phyloP scores from a whole-genome alignment of 176 grass and related monocot species.

The Cenchrus americanus region DNA sequence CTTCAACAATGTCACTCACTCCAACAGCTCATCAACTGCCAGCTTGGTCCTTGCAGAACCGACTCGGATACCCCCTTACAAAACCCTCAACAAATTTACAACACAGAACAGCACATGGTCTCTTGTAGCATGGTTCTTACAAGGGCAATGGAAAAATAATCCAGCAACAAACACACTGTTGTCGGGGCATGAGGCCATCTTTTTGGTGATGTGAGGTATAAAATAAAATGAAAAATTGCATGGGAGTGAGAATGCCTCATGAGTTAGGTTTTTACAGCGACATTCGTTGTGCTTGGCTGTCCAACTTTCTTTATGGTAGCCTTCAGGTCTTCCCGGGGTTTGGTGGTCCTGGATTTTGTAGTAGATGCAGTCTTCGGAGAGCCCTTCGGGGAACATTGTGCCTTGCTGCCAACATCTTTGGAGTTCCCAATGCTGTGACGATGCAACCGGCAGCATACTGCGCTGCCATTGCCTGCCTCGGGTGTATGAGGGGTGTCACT shows the following conservation, averaged over 20 bases:
- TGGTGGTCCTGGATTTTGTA: slow-evolving; percentile 49
- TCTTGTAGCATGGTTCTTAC: slow-evolving; percentile 46
- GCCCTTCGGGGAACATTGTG: slow-evolving; percentile 58
- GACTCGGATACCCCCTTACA: slow-evolving; percentile 40
- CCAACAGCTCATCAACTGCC: slow-evolving; percentile 39
- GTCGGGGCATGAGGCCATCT: slow-evolving; percentile 37
- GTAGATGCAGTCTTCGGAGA: slow-evolving; percentile 42
- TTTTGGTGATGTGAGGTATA: slow-evolving; percentile 51
- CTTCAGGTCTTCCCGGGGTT: slow-evolving; percentile 51
- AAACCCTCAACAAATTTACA: slow-evolving; percentile 53
- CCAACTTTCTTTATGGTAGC: slow-evolving; percentile 37
- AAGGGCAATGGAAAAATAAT: slow-evolving; percentile 53
- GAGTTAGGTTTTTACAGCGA: slow-evolving; percentile 68
- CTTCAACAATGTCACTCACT: slow-evolving; percentile 31
- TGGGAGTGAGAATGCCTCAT: slow-evolving; percentile 31
- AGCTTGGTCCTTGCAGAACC: slow-evolving; percentile 46
- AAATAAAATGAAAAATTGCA: slow-evolving; percentile 53
- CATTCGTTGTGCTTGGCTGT: slow-evolving; percentile 33
- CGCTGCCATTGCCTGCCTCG: slow-evolving; percentile 49
- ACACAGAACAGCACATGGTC: slow-evolving; percentile 25
- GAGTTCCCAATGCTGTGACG: slow-evolving; percentile 68
- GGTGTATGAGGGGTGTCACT: slow-evolving; percentile 60
- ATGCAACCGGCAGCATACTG: slow-evolving; percentile 59
- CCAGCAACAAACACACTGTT: slow-evolving; percentile 37
- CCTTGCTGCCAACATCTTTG: slow-evolving; percentile 53